Conservation (phyloP, 768 basidiomycete species). For the Leccinum aurantiacum region DNA sequence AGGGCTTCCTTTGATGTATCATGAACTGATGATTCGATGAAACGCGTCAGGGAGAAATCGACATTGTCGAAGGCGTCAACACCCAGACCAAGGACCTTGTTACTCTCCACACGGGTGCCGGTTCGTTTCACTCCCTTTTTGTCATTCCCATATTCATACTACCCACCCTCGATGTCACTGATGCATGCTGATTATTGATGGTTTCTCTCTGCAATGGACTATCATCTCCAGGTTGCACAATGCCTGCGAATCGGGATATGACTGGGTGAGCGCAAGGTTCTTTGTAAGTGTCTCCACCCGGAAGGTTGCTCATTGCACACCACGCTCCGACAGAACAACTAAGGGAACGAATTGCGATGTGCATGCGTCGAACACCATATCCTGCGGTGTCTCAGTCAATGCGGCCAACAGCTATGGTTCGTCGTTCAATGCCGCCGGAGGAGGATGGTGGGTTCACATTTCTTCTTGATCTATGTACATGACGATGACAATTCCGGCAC, state of each 20-base stretch:
- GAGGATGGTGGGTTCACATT: slow-evolving; percentile 34
- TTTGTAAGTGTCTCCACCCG: background rate
- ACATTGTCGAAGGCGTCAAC: slow-evolving; percentile 39
- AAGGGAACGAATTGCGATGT: slow-evolving; percentile 33
- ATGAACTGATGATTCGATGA: background rate
- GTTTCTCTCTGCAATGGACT: background rate
- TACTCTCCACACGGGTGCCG: slow-evolving; percentile 31
- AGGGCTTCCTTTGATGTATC: background rate
- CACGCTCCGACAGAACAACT: slow-evolving; percentile 16
- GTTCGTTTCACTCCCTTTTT: slow-evolving; percentile 12
- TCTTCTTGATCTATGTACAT: background rate
- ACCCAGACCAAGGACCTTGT: slow-evolving; percentile 23
- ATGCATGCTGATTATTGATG: background rate
- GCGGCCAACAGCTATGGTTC: slow-evolving; percentile 34
- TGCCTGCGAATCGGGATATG: slow-evolving; percentile 32
- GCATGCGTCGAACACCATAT: slow-evolving; percentile 25
- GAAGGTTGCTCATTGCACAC: background rate
- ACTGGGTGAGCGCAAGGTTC: slow-evolving; percentile 26
- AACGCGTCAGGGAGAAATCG: slow-evolving; percentile 29
- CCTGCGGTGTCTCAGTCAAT: slow-evolving; percentile 33
- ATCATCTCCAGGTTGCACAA: slow-evolving; percentile 29
- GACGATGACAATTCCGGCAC: background rate
- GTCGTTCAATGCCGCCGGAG: slow-evolving; percentile 35
- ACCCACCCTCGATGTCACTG: background rate
- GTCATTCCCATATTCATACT: background rate